Conservation (phyloP, 345 rosid species). For the Litchi chinensis region DNA sequence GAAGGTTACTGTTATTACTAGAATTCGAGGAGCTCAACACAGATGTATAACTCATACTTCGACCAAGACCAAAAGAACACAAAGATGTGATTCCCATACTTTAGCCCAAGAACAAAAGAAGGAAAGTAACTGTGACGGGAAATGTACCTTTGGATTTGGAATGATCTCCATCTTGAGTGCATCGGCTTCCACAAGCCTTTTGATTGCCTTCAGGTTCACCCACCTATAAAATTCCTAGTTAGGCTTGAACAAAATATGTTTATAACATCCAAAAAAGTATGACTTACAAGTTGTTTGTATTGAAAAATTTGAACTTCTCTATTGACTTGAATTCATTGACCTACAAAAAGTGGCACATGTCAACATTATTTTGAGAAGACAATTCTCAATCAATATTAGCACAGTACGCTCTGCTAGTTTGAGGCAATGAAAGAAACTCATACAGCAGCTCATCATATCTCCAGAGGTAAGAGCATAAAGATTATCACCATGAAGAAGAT, state of each 20-base stretch:
- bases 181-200: conserved; percentile 92
- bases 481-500: background rate
- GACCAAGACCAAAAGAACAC: background rate
- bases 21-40: background rate
- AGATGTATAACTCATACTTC: background rate
- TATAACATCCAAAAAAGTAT: conserved; percentile 7
- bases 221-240: conserved; percentile 58
- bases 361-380: background rate
- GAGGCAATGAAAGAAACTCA: background rate
- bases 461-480: background rate
- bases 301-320: conserved; percentile 99
- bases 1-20: background rate
- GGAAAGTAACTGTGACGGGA: background rate
- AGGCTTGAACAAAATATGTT: conserved; percentile 27
- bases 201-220: conserved; percentile 90
- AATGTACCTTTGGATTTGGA: conserved; percentile 84
- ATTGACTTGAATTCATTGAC: conserved; percentile 98
- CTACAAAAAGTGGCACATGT: conserved; percentile 39
- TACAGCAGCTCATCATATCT: background rate
- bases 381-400: background rate
- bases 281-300: conserved; percentile 92
- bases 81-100: background rate
- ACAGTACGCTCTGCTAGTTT: background rate
- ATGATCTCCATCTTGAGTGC: conserved; percentile 97
- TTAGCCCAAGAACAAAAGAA: background rate